Evolutionary conservation across 2,329 filamentous ascomycete genomes (phyloP).

Genomic region (Cladosporium sp.): DNA sequence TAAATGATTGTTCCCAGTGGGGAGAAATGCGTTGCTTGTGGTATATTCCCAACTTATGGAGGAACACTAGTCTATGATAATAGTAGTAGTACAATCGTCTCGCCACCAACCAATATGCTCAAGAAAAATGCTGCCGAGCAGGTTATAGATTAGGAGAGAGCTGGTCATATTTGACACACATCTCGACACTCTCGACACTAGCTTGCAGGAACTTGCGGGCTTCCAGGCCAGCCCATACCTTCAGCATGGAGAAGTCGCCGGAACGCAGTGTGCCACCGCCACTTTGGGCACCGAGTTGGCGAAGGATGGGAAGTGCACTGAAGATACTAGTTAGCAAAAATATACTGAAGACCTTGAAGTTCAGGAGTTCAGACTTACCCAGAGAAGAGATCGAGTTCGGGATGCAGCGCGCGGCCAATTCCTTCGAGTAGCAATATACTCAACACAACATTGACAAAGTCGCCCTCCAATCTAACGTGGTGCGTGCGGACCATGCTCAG

Average conservation of each 20-base stretch:
- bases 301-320: conserved; percentile 84
- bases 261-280: conserved; percentile 56
- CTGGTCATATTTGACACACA: conserved; percentile 87
- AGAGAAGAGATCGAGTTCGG: conserved; percentile 81
- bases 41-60: background rate
- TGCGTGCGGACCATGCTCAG: conserved; percentile 87
- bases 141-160: conserved; percentile 78
- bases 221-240: conserved; percentile 89
- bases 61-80: background rate
- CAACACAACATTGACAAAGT: conserved; percentile 97
- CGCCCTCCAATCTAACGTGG: conserved; percentile 91
- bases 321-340: conserved; percentile 19
- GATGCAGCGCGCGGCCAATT: conserved; percentile 84
- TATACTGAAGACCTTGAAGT: background rate
- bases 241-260: conserved; percentile 67
- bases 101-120: background rate
- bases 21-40: background rate
- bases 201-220: conserved; percentile 85
- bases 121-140: background rate
- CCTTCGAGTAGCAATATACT: conserved; percentile 92
- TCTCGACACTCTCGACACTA: conserved; percentile 84
- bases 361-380: conserved; percentile 49
- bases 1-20: background rate
- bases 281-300: conserved; percentile 79
- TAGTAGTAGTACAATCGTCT: background rate